A percentile compares a stretch with the other conserved stretches of the same genome.
Evolutionary conservation across 2,329 filamentous ascomycete genomes (phyloP).

Genomic region (Ampelomyces quisqualis): DNA sequence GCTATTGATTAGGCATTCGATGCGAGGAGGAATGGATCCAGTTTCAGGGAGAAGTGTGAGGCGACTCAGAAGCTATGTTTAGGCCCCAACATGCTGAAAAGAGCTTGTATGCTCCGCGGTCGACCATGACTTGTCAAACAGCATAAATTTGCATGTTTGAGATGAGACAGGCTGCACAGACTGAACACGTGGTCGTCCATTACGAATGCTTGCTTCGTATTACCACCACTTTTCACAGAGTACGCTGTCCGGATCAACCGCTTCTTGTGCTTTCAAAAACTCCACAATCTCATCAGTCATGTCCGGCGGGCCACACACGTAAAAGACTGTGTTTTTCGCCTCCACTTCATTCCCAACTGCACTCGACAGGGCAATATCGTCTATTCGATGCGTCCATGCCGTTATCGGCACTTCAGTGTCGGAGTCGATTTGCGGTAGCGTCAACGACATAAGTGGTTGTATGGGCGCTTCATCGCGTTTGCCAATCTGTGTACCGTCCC

Average conservation of each 20-base stretch:
- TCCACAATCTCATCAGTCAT: constrained; percentile 53
- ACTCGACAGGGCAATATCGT: constrained; percentile 42
- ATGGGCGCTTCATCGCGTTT: constrained; percentile 30
- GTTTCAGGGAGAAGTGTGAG: too few relatives aligned
- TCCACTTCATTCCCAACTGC: constrained; percentile 43
- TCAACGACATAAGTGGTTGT: constrained; percentile 37
- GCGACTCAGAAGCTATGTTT: too few relatives aligned
- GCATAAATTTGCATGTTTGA: too few relatives aligned
- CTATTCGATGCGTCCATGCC: constrained; percentile 39
- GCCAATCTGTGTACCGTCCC: constrained; percentile 30
- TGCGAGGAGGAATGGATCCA: too few relatives aligned
- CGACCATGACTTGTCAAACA: too few relatives aligned
- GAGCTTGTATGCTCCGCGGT: too few relatives aligned
- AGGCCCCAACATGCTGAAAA: too few relatives aligned
- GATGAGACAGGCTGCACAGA: too few relatives aligned
- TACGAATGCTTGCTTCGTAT: neutral
- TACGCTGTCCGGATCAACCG: constrained; percentile 45
- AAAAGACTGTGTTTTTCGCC: constrained; percentile 45
- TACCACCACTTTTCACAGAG: constrained; percentile 57
- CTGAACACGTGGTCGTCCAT: too few relatives aligned
- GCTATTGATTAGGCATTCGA: too few relatives aligned
- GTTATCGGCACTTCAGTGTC: constrained; percentile 34
- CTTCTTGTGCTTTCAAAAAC: constrained; percentile 41
- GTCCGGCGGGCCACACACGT: constrained; percentile 51
- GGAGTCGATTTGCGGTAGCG: constrained; percentile 30